Percentiles rank a stretch among this genome's conserved stretches.
Evolutionary conservation across 2,329 filamentous ascomycete genomes (phyloP).

Genomic region (Westerdykella aurantiaca): DNA sequence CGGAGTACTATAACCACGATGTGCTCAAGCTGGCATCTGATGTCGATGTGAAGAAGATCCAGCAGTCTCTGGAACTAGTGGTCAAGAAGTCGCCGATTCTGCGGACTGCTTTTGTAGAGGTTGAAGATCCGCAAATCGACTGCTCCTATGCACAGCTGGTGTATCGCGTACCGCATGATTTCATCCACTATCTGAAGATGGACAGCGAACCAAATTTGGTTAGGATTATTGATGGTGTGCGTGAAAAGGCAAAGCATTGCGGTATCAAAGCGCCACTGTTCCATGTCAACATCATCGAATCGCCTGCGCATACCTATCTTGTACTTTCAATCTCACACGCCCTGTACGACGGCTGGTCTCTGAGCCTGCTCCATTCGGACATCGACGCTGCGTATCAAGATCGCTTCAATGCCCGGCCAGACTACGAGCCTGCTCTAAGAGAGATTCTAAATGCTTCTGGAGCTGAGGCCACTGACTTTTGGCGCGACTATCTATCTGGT

Average conservation of each 20-base stretch:
- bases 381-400: constrained; percentile 59
- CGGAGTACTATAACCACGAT: constrained; percentile 81
- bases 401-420: constrained; percentile 38
- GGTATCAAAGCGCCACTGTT: constrained; percentile 16
- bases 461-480: constrained; percentile 56
- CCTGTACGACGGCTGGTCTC: constrained; percentile 83
- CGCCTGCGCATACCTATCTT: constrained; percentile 38
- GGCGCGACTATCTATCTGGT: constrained; percentile 61
- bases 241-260: constrained; percentile 29
- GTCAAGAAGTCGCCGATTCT: constrained; percentile 62
- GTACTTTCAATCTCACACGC: constrained; percentile 75
- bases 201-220: constrained; percentile 23
- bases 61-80: constrained; percentile 57
- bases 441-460: constrained; percentile 47
- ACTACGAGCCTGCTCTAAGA: constrained; percentile 52
- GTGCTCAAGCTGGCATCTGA: constrained; percentile 55
- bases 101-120: constrained; percentile 64
- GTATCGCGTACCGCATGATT: constrained; percentile 25
- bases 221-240: constrained; percentile 25
- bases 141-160: constrained; percentile 54
- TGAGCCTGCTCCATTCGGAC: constrained; percentile 67
- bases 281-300: constrained; percentile 37
- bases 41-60: constrained; percentile 54
- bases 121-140: constrained; percentile 56
- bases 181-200: constrained; percentile 29